Evolutionary conservation across 1,139 yeast species (phyloP).

Genomic region (Scheffersomyces titani): DNA sequence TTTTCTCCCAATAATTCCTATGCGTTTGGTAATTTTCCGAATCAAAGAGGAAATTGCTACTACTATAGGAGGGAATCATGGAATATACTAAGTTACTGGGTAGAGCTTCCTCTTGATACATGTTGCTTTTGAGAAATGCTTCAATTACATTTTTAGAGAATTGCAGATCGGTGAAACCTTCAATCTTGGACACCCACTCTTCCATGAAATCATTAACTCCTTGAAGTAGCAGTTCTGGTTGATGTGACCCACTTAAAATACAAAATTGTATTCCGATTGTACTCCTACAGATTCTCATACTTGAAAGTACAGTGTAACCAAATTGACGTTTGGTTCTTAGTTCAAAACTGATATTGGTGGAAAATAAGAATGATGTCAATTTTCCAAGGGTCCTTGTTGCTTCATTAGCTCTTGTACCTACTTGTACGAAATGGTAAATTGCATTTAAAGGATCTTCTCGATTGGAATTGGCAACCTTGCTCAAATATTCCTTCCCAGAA

Average conservation of each 20-base stretch:
- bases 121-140: constrained; percentile 31
- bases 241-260: constrained; percentile 47
- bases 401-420: constrained; percentile 45
- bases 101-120: constrained; percentile 7
- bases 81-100: constrained; percentile 24
- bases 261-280: constrained; percentile 59
- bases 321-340: constrained; percentile 55
- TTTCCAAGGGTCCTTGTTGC: constrained; percentile 37
- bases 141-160: constrained; percentile 34
- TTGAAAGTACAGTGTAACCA: constrained; percentile 51
- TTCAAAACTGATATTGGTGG: constrained; percentile 40
- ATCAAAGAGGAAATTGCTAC: constrained; percentile 25
- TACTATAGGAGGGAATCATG: constrained; percentile 22
- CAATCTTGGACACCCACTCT: constrained; percentile 32
- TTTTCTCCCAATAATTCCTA: constrained; percentile 49
- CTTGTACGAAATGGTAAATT: constrained; percentile 53
- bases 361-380: constrained; percentile 46
- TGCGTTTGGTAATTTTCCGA: constrained; percentile 38
- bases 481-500: constrained; percentile 31
- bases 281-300: constrained; percentile 49
- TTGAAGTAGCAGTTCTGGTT: constrained; percentile 34
- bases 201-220: constrained; percentile 49
- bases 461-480: constrained; percentile 26
- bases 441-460: constrained; percentile 50
- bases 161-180: constrained; percentile 23